phyloP scores from a whole-genome alignment of 306 rosid genomes.

The Rosa persica region DNA sequence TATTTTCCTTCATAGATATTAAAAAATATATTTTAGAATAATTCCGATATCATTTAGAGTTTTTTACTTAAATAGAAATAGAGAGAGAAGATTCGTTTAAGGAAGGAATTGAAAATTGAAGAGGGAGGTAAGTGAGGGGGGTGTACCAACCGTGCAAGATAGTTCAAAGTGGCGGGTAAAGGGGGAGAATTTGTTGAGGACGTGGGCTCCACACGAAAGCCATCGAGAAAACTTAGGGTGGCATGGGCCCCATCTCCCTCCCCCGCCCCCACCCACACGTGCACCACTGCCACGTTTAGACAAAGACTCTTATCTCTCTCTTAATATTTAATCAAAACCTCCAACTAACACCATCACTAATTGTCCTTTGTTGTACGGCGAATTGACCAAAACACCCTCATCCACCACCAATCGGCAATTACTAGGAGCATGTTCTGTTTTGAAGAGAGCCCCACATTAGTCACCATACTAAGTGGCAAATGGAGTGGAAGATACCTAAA shows the following conservation, averaged over 20 bases:
- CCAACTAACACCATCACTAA: constrained; percentile 13
- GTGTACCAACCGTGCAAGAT: constrained; percentile 44
- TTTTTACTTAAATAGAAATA: too few species aligned
- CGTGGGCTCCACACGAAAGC: constrained; percentile 29
- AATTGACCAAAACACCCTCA: constrained; percentile 25
- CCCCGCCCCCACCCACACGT: constrained; percentile 38
- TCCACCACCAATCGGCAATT: too few species aligned
- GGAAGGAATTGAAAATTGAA: background rate
- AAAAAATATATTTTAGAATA: too few species aligned
- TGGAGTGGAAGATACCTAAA: too few species aligned
- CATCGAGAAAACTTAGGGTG: constrained; percentile 25
- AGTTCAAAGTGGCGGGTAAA: constrained; percentile 34
- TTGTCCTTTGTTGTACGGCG: background rate
- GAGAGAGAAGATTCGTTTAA: background rate
- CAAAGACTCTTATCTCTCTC: background rate
- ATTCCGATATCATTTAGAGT: too few species aligned
- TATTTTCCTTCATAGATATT: too few species aligned
- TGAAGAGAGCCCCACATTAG: background rate
- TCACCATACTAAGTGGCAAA: background rate
- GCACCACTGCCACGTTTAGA: constrained; percentile 36
- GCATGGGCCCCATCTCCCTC: constrained; percentile 26
- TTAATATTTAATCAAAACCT: background rate
- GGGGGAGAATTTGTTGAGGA: constrained; percentile 10
- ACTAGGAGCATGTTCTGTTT: background rate
- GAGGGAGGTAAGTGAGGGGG: constrained; percentile 13